Conservation (phyloP, 1,284 basidiomycete species). For the Calocybe gambosa region DNA sequence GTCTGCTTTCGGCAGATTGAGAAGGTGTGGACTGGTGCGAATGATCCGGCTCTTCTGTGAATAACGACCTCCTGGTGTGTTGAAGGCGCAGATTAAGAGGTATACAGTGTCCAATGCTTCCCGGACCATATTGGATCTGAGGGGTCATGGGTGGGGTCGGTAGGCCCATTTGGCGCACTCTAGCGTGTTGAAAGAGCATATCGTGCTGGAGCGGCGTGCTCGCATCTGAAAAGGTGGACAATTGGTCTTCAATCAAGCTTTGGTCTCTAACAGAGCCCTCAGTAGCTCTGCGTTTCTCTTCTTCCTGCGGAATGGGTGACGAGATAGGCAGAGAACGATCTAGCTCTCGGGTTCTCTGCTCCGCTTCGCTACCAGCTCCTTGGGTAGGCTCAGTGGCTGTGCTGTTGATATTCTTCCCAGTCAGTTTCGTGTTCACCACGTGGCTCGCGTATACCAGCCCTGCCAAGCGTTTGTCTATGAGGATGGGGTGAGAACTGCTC, state of each 20-base stretch:
- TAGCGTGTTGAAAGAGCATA: conserved; percentile 1
- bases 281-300: conserved; percentile 16
- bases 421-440: too few relatives aligned
- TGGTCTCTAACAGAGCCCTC: conserved; percentile 15
- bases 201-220: conserved; percentile 8
- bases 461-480: too few relatives aligned
- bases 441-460: too few relatives aligned
- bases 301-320: conserved; percentile 13
- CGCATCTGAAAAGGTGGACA: conserved; percentile 6
- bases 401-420: too few relatives aligned
- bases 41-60: conserved; percentile 12
- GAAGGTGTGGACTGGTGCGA: conserved; percentile 5
- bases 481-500: too few relatives aligned
- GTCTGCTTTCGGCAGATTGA: conserved; percentile 8
- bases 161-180: conserved; percentile 8
- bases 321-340: conserved; percentile 13
- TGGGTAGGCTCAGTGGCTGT: conserved; percentile 19
- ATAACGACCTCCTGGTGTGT: conserved; percentile 14
- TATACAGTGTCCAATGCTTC: conserved; percentile 6
- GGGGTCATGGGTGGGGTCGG: conserved; percentile 1
- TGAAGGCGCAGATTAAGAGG: conserved; percentile 8
- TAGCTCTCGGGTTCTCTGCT: conserved; percentile 12
- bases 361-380: conserved; percentile 13
- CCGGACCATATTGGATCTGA: conserved; percentile 8
- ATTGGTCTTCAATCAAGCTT: conserved; percentile 10